Evolutionary conservation across 2,329 filamentous ascomycete species (phyloP).

Genomic region (Graphilbum sp.): DNA sequence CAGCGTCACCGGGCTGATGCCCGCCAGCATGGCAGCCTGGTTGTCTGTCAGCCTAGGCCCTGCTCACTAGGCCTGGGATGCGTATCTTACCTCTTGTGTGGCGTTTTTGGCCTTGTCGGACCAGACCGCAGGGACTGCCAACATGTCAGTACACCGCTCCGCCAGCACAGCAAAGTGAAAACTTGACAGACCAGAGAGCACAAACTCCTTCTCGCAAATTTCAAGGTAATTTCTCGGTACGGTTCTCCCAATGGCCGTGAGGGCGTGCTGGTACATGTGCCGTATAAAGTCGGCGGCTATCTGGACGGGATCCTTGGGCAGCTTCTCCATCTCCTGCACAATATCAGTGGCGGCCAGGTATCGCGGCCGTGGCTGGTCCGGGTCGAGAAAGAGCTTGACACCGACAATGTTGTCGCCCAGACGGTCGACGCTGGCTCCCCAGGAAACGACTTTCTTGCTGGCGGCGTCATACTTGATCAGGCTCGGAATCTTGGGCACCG

Average conservation of each 20-base stretch:
- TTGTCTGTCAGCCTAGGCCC: neutral
- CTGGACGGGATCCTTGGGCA: conserved; percentile 1
- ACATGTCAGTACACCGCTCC: neutral
- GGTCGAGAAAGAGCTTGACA: conserved; percentile 6
- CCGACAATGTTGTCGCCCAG: neutral
- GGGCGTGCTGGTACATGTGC: conserved; percentile 2
- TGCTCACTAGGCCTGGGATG: neutral
- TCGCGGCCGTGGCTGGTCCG: neutral
- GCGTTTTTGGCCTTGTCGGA: conserved; percentile 17
- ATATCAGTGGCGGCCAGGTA: neutral
- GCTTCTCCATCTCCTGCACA: neutral
- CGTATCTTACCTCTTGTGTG: conserved; percentile 14
- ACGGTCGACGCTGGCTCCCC: neutral
- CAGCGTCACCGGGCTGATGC: neutral
- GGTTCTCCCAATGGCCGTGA: neutral
- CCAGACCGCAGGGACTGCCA: conserved; percentile 26
- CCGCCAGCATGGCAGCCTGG: conserved; percentile 13
- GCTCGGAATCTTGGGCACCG: neutral
- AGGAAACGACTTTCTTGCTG: neutral
- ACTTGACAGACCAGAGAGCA: neutral
- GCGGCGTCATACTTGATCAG: neutral
- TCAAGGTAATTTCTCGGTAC: neutral
- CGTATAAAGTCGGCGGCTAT: conserved; percentile 4
- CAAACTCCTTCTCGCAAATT: neutral
- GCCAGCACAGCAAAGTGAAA: neutral